Conservation (phyloP, 2,329 filamentous ascomycete genomes). For the Claviceps maximensis region DNA sequence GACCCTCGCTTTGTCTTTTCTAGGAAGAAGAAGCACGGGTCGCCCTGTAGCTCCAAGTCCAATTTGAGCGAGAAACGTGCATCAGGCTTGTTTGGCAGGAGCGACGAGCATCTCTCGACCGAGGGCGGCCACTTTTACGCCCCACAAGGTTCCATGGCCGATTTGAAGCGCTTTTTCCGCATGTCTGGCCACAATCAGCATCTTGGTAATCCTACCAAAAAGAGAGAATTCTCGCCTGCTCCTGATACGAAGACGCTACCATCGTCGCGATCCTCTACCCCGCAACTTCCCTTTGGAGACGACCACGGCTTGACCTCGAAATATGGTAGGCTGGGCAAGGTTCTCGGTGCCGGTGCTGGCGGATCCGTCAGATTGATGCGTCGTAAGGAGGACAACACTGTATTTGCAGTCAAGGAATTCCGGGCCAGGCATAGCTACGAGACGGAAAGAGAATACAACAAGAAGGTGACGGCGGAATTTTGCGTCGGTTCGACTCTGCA, state of each 20-base stretch:
- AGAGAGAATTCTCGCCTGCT: conserved; percentile 51
- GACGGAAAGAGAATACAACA: conserved; percentile 87
- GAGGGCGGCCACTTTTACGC: conserved; percentile 15
- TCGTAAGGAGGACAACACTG: conserved; percentile 78
- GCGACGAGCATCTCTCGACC: conserved; percentile 20
- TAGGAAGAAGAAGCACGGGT: conserved; percentile 53
- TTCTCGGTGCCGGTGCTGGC: conserved; percentile 85
- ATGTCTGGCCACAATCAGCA: conserved; percentile 57
- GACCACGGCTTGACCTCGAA: conserved; percentile 83
- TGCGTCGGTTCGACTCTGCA: conserved; percentile 95
- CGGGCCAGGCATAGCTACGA: conserved; percentile 84
- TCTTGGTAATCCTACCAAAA: conserved; percentile 51
- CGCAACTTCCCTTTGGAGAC: conserved; percentile 79
- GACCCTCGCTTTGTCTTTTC: conserved; percentile 80
- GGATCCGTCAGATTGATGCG: conserved; percentile 93
- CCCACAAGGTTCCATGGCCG: conserved; percentile 70
- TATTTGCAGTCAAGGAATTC: conserved; percentile 97
- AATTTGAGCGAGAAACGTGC: conserved; percentile 42
- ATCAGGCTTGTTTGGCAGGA: conserved; percentile 25
- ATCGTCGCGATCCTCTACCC: conserved; percentile 29
- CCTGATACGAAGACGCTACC: conserved; percentile 36
- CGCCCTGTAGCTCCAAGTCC: conserved; percentile 38
- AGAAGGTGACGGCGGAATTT: conserved; percentile 96
- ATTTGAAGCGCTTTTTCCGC: conserved; percentile 94
- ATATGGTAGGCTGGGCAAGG: conserved; percentile 91